These are phyloP conservation scores for Aspergillus thermomutatus DNA, from an alignment of 2,329 filamentous ascomycete genomes.

Conservation along the genomic window DNA sequence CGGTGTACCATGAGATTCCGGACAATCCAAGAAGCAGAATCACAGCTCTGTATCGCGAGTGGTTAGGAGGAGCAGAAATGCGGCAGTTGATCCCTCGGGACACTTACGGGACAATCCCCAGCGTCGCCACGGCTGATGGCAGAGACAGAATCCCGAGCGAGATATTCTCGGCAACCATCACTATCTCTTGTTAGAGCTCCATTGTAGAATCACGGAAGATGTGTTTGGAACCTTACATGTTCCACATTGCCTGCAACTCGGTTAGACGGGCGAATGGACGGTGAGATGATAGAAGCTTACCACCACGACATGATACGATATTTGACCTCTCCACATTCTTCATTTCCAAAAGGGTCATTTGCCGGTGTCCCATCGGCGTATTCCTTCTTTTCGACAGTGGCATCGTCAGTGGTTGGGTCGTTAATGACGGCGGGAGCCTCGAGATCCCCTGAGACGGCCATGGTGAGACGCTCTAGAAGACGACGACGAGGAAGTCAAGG, in stretches of 20 bases:
- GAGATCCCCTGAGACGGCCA: conserved; percentile 2
- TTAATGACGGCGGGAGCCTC: conserved; percentile 2
- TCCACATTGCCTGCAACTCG: conserved; percentile 30
- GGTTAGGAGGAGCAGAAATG: not conserved
- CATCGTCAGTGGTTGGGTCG: conserved; percentile 1
- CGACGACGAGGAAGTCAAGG: not conserved
- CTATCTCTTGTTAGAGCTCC: conserved; percentile 16
- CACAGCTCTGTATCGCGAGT: conserved; percentile 37
- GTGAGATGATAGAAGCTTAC: conserved; percentile 13
- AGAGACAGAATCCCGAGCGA: conserved; percentile 57
- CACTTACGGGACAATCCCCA: conserved; percentile 53
- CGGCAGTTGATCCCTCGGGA: not conserved
- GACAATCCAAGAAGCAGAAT: conserved; percentile 54
- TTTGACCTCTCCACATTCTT: conserved; percentile 42
- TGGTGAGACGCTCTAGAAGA: not conserved
- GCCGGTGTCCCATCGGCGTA: not conserved
- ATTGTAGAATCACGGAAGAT: not conserved
- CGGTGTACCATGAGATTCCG: conserved; percentile 56
- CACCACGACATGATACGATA: conserved; percentile 50
- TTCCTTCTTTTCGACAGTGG: conserved; percentile 9
- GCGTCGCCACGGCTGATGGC: conserved; percentile 50
- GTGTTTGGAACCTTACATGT: conserved; percentile 29
- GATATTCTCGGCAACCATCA: conserved; percentile 59
- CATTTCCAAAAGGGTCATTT: conserved; percentile 38
- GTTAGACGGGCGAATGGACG: not conserved